A percentile compares a stretch with the other conserved stretches of the same genome.
phyloP scores from a whole-genome alignment of 2,329 filamentous ascomycete species.

The Orbilia oligospora region DNA sequence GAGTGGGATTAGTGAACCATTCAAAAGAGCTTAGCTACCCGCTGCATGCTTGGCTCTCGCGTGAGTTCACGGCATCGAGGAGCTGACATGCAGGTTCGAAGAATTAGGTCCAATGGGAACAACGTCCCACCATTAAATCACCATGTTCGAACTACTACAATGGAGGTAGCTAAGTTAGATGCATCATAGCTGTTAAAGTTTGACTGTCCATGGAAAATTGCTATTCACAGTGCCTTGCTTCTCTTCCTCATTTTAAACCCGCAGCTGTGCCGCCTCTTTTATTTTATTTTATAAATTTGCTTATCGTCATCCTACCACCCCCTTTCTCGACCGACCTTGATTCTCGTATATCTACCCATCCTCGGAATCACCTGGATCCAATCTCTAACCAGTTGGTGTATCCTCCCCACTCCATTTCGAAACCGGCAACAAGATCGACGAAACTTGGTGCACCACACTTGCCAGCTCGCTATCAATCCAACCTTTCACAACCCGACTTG shows the following conservation, averaged over 20 bases:
- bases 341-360: neutral
- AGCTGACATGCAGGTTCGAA: constrained; percentile 20
- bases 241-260: constrained; percentile 15
- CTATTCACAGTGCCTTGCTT: neutral
- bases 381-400: neutral
- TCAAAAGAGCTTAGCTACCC: constrained; percentile 15
- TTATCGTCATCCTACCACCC: neutral
- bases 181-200: neutral
- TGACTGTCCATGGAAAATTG: neutral
- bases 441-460: constrained; percentile 7
- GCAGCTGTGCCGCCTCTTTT: constrained; percentile 6
- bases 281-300: neutral
- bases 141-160: neutral
- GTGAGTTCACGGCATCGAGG: constrained; percentile 6
- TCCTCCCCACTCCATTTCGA: constrained; percentile 7
- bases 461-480: constrained; percentile 4
- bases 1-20: neutral
- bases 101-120: constrained; percentile 12
- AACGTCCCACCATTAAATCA: neutral
- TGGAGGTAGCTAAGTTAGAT: neutral
- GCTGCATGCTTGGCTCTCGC: constrained; percentile 27
- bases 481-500: neutral
- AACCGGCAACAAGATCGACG: constrained; percentile 6
- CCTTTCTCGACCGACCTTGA: neutral
- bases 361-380: neutral